phyloP scores from a whole-genome alignment of 139 green algal genomes.

The Desmodesmus armatus region DNA sequence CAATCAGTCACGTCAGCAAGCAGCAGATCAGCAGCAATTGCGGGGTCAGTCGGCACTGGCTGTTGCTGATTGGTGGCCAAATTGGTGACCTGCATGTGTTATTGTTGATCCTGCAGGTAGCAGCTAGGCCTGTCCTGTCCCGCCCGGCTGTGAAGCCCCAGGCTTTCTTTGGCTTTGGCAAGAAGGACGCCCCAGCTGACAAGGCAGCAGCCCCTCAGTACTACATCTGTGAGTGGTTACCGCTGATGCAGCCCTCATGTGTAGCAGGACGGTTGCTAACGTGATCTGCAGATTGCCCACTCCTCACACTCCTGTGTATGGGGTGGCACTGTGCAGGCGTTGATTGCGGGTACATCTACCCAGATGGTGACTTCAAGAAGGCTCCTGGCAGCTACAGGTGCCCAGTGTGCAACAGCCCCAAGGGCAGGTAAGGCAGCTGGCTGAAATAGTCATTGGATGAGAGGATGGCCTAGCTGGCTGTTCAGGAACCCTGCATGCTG shows the following conservation, averaged over 20 bases:
- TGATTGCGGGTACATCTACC: slow-evolving; percentile 54
- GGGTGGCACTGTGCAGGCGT: slow-evolving; percentile 29
- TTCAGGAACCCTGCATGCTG: too few relatives aligned
- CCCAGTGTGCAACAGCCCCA: slow-evolving; percentile 38
- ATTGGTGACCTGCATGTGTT: too few relatives aligned
- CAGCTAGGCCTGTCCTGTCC: not conserved
- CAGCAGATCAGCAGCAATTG: too few relatives aligned
- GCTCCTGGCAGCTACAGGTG: slow-evolving; percentile 40
- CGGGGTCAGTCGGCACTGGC: too few relatives aligned
- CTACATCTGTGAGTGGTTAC: slow-evolving; percentile 48
- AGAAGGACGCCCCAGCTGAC: slow-evolving; percentile 27
- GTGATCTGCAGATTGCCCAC: not conserved
- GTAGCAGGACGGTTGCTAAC: not conserved
- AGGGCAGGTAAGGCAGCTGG: slow-evolving; percentile 39
- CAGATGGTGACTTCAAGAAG: slow-evolving; percentile 42
- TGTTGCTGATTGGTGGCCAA: too few relatives aligned
- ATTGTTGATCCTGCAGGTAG: slow-evolving; percentile 9
- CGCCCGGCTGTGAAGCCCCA: slow-evolving; percentile 27
- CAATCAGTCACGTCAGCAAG: too few relatives aligned
- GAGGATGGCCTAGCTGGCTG: not conserved
- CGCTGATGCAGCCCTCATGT: too few relatives aligned
- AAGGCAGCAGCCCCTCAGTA: slow-evolving; percentile 30
- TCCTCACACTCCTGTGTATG: too few relatives aligned
- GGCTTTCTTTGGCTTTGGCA: slow-evolving; percentile 53
- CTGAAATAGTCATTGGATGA: not conserved